Evolutionary conservation across 768 basidiomycete genomes (phyloP).

Genomic region (Hypholoma fasciculare): DNA sequence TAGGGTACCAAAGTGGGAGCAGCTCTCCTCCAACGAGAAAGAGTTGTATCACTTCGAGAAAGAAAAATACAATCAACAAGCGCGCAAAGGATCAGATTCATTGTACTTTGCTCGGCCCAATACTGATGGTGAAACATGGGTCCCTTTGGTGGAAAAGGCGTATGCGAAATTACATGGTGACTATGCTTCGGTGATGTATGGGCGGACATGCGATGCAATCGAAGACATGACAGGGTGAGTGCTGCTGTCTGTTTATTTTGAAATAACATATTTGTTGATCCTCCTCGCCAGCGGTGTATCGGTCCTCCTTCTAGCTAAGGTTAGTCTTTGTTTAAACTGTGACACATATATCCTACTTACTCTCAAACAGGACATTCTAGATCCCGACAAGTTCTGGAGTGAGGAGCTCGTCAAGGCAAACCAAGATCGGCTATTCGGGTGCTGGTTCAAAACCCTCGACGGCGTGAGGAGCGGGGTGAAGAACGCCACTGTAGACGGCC

Average conservation of each 20-base stretch:
- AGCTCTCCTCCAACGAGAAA: slow-evolving; percentile 39
- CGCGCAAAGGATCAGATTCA: slow-evolving; percentile 47
- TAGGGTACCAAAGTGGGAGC: slow-evolving; percentile 50
- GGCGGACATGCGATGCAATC: slow-evolving; percentile 45
- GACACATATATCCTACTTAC: background rate
- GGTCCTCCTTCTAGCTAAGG: background rate
- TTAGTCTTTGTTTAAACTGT: background rate
- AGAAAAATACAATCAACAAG: slow-evolving; percentile 41
- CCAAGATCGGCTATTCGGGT: slow-evolving; percentile 49
- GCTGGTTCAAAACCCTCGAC: slow-evolving; percentile 38
- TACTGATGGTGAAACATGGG: slow-evolving; percentile 53
- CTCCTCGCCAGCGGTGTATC: background rate
- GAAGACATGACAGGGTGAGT: slow-evolving; percentile 58
- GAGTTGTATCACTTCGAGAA: slow-evolving; percentile 54
- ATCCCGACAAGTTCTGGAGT: slow-evolving; percentile 48
- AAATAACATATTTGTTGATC: background rate
- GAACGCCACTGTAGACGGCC: slow-evolving; percentile 32
- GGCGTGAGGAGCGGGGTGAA: slow-evolving; percentile 24
- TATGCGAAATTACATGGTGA: slow-evolving; percentile 57
- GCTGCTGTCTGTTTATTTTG: background rate
- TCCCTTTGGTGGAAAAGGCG: slow-evolving; percentile 60
- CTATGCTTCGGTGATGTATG: slow-evolving; percentile 35
- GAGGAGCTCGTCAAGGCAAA: slow-evolving; percentile 47
- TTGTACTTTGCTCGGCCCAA: slow-evolving; percentile 52
- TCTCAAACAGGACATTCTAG: slow-evolving; percentile 43